Evolutionary conservation across 306 rosid species (phyloP), one percentile per base, ranked within the genome.

Genomic region (Rubus idaeus): DNA sequence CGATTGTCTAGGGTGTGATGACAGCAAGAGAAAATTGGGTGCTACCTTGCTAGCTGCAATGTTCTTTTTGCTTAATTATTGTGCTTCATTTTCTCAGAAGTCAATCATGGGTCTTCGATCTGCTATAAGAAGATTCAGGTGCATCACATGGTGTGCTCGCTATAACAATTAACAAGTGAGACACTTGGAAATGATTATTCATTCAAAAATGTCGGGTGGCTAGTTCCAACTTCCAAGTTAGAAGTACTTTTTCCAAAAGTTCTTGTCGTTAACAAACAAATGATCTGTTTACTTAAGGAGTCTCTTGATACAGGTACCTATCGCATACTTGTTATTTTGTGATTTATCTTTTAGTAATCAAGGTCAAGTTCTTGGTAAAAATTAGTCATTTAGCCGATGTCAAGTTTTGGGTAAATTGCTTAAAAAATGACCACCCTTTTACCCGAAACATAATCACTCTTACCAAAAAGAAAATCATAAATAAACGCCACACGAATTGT

Each of bases 1-100:
- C 8, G 46, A 74, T 74, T 45, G 68, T 26, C 45, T 26, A 8
- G 69, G 69, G 39, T 3, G 45, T 37, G 69, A 30, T 58, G 53
- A 23, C 18, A 41, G 50, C 70, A 58, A 20, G 50, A 37, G 45
- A 57, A 73, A 20, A 58, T 73, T 73, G 40, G 75, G 39, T 39
- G 76, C 40, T 42, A 4, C 41, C 67, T 61, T 61, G 66, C 18
- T 61, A 63, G 68, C 45, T 41, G 21, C 39, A 45, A 39, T 44
- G 69, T 23, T 74, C 42, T 26, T 44, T 74, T 44, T 56, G 41
- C 37, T 71, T 39, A 53, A 39, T 39, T 10, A 39, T 17, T 23
- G 44, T 53, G 40, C 16, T 23, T 72, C 14, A 61, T n/a, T 55
- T 73, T 12, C 21, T 14, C n/a, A 56, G 8, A 55, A 46, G 58